These are phyloP conservation scores for Trichoderma breve DNA, from an alignment of 2,329 filamentous ascomycete genomes.

Conservation along the genomic window DNA sequence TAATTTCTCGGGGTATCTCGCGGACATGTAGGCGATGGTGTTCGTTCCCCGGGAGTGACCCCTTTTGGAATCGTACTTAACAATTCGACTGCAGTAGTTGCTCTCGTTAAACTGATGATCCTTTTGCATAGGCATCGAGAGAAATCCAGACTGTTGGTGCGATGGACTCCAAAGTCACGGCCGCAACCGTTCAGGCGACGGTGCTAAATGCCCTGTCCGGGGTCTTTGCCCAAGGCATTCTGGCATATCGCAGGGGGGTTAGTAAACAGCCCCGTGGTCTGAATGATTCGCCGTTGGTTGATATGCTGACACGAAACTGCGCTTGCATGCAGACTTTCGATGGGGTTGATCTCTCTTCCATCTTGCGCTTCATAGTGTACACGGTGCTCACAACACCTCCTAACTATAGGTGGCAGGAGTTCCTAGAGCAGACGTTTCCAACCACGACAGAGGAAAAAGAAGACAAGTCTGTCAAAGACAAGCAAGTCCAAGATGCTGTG, in stretches of 20 bases:
- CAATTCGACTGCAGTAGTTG: not conserved
- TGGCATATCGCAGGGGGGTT: constrained; percentile 10
- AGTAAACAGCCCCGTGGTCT: not conserved
- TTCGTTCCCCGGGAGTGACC: not conserved
- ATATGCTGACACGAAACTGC: not conserved
- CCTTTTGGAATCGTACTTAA: constrained; percentile 3
- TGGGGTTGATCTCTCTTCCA: constrained; percentile 10
- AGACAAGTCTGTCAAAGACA: not conserved
- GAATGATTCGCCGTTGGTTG: not conserved
- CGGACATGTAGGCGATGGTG: not conserved
- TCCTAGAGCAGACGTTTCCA: constrained; percentile 8
- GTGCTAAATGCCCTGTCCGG: constrained; percentile 15
- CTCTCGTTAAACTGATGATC: not conserved
- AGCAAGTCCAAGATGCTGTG: not conserved
- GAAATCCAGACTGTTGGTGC: not conserved
- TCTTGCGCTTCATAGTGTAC: constrained; percentile 14
- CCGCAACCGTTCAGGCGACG: constrained; percentile 13
- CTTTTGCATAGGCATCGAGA: not conserved
- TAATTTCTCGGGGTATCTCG: constrained; percentile 9
- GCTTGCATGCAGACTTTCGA: constrained; percentile 2
- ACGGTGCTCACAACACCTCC: constrained; percentile 18
- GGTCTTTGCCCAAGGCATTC: constrained; percentile 15
- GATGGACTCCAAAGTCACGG: constrained; percentile 15
- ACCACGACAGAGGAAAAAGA: not conserved
- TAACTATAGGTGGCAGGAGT: constrained; percentile 20